Conservation (phyloP, 176 grass and related monocot species). For the Paspalum notatum region DNA sequence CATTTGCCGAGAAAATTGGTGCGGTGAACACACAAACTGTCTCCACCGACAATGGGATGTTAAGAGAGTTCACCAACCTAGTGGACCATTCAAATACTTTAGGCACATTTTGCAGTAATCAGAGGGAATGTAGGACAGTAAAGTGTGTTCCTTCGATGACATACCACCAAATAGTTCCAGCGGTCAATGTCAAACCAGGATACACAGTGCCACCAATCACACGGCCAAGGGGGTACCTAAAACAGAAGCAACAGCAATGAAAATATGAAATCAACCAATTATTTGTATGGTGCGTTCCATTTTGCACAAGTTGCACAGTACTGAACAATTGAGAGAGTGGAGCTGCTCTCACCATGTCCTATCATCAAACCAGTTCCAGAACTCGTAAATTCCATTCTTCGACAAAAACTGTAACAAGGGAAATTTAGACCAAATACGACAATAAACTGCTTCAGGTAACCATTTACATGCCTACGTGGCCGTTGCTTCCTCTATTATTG, state of each 20-base stretch:
- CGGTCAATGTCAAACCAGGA: conserved; percentile 95
- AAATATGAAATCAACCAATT: background rate
- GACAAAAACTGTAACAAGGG: conserved; percentile 78
- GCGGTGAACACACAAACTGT: conserved; percentile 99
- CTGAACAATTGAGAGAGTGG: background rate
- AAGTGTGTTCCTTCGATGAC: conserved; percentile 1
- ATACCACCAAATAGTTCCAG: conserved; percentile 96
- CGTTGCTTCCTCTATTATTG: background rate
- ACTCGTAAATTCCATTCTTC: conserved; percentile 99
- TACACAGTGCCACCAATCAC: conserved; percentile 97
- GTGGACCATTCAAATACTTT: conserved; percentile 37
- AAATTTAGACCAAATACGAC: conserved; percentile 36
- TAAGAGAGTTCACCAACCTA: conserved; percentile 87
- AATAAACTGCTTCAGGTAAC: background rate
- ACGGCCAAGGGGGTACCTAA: conserved; percentile 98
- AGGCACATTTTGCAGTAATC: conserved; percentile 34
- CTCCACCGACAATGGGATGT: conserved; percentile 95
- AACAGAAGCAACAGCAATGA: conserved; percentile 20
- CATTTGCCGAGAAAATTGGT: conserved; percentile 95
- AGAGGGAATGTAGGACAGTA: background rate
- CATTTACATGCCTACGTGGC: background rate
- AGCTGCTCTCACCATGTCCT: conserved; percentile 76
- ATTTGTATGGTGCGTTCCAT: background rate
- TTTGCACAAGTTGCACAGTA: background rate
- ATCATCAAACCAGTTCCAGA: conserved; percentile 99